phyloP scores from a whole-genome alignment of 192 early-diverging fungal species.

The Coemansia sp. region DNA sequence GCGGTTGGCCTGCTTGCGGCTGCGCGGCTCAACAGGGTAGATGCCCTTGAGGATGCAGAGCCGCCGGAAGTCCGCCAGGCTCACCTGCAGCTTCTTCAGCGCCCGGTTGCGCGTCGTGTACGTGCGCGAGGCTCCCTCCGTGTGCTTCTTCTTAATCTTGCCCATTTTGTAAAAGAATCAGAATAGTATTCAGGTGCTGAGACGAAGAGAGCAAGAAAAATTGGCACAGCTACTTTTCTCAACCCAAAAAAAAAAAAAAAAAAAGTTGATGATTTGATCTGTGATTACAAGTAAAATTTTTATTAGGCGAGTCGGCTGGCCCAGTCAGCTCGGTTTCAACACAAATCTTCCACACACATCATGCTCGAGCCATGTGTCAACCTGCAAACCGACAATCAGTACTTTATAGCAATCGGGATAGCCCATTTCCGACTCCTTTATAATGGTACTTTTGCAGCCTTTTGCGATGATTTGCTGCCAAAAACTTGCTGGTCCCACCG shows the following conservation, averaged over 20 bases:
- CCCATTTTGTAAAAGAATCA: conserved; percentile 25
- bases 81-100: conserved; percentile 91
- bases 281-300: background rate
- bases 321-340: background rate
- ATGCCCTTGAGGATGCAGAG: conserved; percentile 99
- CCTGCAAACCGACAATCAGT: no score
- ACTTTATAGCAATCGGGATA: no score
- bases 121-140: conserved; percentile 83
- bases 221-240: no score
- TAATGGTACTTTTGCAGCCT: no score
- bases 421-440: no score
- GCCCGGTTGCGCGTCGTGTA: conserved; percentile 90
- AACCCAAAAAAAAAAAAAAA: background rate
- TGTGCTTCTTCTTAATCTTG: conserved; percentile 75
- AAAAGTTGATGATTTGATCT: background rate
- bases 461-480: no score
- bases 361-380: no score
- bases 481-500: no score
- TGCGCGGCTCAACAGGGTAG: conserved; percentile 93
- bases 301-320: background rate
- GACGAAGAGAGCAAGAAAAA: background rate
- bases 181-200: background rate
- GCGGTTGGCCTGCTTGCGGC: conserved; percentile 90
- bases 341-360: no score
- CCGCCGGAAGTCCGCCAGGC: conserved; percentile 92